Evolutionary conservation across 2,329 filamentous ascomycete species (phyloP), one percentile per base, ranked within the genome.

Genomic region (Colletotrichum sansevieriae): DNA sequence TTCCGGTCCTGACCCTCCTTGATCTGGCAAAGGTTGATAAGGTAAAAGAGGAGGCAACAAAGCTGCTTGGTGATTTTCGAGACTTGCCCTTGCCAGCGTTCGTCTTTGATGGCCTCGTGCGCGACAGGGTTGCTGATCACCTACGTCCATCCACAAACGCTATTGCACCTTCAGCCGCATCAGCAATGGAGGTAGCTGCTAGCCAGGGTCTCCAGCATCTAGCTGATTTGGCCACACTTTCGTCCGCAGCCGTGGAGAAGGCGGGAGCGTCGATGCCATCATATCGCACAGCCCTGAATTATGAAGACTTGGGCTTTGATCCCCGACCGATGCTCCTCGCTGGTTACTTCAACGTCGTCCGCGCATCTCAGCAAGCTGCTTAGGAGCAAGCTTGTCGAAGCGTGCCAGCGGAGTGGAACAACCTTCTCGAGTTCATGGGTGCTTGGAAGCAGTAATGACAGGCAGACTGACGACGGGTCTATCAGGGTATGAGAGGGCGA

Each of bases 171-270:
- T 54, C 80, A 71, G 72, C 81, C 74, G 78, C 74, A 67, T 80
- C 76, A 20, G 78, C 77, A 15, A 78, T 77, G 20, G 80, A 80
- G 70, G 77, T 77, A 22, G 79, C 81, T 55, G 83, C 79, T 61
- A 88, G 82, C 75, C 85, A 83, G 70, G 84, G 86, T 39, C 79
- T 92, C 57, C 88, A 91, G 76, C 88, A 86, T 68, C 79, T 91
- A 9, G 89, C 88, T 8, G 87, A 91, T 71, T 73, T 87, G 55
- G 85, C 85, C 7, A 85, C 84, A 43, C 63, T 67, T 10, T 70
- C 71, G 39, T 68, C 69, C n/a, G 70, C 59, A 18, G 66, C 61
- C 33, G 63, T 72, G 12, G 52, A 68, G 12, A 76, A 72, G 63
- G 43, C 67, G 4, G 76, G 76, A 29, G 29, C 29, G n/a, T 74